phyloP scores from a whole-genome alignment of 2,329 filamentous ascomycete species.

The Fusarium agapanthi region DNA sequence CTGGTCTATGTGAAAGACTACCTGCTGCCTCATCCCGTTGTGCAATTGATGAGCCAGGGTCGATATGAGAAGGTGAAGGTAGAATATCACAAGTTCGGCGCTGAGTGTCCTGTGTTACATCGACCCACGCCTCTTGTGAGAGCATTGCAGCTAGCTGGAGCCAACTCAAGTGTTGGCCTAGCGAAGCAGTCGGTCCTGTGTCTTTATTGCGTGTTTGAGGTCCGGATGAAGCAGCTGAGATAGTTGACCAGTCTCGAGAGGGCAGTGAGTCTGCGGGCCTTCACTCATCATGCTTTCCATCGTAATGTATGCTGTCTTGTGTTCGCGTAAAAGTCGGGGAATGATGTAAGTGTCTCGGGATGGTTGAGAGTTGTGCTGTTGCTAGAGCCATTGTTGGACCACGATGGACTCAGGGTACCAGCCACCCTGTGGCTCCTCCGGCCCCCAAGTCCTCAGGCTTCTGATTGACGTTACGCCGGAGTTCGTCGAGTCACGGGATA shows the following conservation, averaged over 20 bases:
- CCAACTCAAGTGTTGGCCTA: no score
- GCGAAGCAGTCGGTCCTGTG: no score
- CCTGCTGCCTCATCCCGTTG: not conserved
- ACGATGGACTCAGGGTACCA: fast-evolving
- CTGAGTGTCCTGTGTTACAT: fast-evolving
- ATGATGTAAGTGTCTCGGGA: no score
- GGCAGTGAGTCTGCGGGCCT: not conserved
- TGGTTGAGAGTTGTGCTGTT: not conserved
- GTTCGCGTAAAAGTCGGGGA: not conserved
- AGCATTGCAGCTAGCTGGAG: fast-evolving
- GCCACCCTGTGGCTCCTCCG: not conserved
- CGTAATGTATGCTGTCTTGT: not conserved
- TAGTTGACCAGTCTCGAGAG: not conserved
- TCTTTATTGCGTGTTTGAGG: not conserved
- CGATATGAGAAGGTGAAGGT: fast-evolving
- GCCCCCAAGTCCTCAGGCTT: fast-evolving
- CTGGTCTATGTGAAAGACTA: fast-evolving
- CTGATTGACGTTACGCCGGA: fast-evolving
- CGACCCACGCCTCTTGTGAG: fast-evolving
- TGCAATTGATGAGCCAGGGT: not conserved
- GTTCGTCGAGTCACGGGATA: fast-evolving
- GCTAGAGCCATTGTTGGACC: not conserved
- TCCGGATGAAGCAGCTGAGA: not conserved
- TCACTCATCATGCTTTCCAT: not conserved
- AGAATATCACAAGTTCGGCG: fast-evolving